Conservation (phyloP, 345 rosid species). For the Hibiscus tridactylites region DNA sequence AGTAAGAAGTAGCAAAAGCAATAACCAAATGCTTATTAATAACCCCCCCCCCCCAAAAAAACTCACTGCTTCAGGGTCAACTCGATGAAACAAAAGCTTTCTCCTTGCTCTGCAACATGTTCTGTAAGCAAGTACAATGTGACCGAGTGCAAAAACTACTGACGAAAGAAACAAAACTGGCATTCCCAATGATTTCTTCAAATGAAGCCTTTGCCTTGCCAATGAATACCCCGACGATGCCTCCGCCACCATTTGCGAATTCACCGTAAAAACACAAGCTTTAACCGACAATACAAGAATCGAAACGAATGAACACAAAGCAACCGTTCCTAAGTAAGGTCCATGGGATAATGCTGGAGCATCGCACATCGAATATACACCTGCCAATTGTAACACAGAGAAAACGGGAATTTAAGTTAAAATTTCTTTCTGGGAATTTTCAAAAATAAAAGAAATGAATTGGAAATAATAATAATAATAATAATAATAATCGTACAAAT, state of each 20-base stretch:
- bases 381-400: constrained; percentile 26
- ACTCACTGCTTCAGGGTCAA: constrained; percentile 86
- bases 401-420: neutral
- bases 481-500: constrained; percentile 40
- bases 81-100: constrained; percentile 80
- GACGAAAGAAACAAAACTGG: constrained; percentile 92
- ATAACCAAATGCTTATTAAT: neutral
- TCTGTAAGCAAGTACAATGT: constrained; percentile 79
- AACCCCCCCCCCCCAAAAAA: neutral
- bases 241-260: constrained; percentile 64
- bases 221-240: constrained; percentile 40
- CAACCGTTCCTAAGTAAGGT: constrained; percentile 81
- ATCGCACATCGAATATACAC: constrained; percentile 75
- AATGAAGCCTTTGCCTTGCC: constrained; percentile 64
- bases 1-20: neutral
- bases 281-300: constrained; percentile 67
- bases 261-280: constrained; percentile 72
- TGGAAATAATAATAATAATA: neutral
- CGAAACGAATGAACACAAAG: constrained; percentile 60
- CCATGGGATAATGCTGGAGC: constrained; percentile 79
- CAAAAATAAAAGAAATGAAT: neutral
- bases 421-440: neutral
- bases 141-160: constrained; percentile 88
- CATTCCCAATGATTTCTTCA: constrained; percentile 98
- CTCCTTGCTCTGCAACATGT: constrained; percentile 90